These are phyloP conservation scores for Medicago arabica DNA, from an alignment of 306 rosid genomes.

Conservation along the genomic window DNA sequence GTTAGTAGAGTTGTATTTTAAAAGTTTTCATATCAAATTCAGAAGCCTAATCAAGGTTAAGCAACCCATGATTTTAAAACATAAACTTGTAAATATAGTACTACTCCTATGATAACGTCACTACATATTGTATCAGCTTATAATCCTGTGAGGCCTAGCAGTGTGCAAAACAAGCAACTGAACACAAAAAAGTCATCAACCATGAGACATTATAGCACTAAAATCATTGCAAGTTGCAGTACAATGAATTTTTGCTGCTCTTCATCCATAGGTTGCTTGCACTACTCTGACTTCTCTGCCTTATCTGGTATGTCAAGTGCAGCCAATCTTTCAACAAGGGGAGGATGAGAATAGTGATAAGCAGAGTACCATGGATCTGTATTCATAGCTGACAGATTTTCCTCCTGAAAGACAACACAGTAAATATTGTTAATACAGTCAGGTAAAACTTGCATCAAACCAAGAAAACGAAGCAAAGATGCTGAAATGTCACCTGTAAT, in stretches of 20 bases:
- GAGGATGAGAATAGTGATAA: constrained; percentile 97
- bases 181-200: constrained; percentile 26
- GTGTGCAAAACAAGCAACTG: constrained; percentile 12
- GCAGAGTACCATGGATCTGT: constrained; percentile 99
- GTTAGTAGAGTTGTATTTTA: neutral
- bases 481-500: constrained; percentile 66
- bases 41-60: constrained; percentile 5
- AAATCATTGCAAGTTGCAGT: constrained; percentile 34
- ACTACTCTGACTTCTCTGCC: constrained; percentile 68
- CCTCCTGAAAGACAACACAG: constrained; percentile 66
- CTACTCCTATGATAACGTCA: neutral
- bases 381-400: constrained; percentile 94
- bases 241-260: constrained; percentile 36
- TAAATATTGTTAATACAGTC: constrained; percentile 8
- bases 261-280: constrained; percentile 38
- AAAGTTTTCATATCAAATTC: neutral
- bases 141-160: neutral
- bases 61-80: neutral
- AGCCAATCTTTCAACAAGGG: constrained; percentile 90
- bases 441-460: constrained; percentile 6
- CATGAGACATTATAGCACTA: constrained; percentile 19
- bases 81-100: neutral
- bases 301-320: constrained; percentile 71
- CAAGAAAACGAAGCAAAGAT: constrained; percentile 16
- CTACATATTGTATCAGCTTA: neutral